phyloP scores from a whole-genome alignment of 306 rosid species.

The Quercus suber region DNA sequence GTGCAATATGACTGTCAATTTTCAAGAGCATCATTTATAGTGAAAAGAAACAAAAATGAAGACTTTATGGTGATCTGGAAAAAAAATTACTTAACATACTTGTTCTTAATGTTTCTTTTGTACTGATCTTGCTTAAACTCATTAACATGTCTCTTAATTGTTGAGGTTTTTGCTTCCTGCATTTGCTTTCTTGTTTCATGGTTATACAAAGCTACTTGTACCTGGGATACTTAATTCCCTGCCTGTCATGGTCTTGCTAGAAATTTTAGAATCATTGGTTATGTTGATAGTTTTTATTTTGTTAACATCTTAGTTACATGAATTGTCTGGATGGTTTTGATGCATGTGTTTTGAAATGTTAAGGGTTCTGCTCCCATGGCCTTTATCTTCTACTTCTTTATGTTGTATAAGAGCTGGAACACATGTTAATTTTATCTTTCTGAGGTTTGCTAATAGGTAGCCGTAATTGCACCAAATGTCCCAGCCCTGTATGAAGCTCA shows the following conservation, averaged over 20 bases:
- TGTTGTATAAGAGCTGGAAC: slow-evolving; percentile 12
- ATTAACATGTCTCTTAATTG: background rate
- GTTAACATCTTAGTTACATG: background rate
- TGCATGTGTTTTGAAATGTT: background rate
- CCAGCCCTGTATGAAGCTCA: slow-evolving; percentile 93
- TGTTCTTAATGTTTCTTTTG: background rate
- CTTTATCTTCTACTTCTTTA: background rate
- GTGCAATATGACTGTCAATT: background rate
- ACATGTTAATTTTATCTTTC: slow-evolving; percentile 15
- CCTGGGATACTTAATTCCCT: background rate
- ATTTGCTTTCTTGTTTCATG: background rate
- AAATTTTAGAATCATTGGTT: background rate
- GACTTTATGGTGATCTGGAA: background rate
- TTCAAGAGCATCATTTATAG: background rate
- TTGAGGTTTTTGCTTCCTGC: background rate
- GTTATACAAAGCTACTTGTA: background rate
- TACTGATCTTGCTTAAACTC: background rate
- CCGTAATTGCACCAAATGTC: slow-evolving; percentile 84
- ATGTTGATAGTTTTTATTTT: background rate
- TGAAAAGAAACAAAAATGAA: background rate
- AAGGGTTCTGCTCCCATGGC: background rate
- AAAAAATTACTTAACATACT: background rate
- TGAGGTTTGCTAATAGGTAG: slow-evolving; percentile 51
- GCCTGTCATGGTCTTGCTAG: background rate
- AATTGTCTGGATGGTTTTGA: no score